Evolutionary conservation across 352 stramenopile genomes (phyloP), one percentile per base, ranked within the genome.

Genomic region (Halophytophthora batemanensis): DNA sequence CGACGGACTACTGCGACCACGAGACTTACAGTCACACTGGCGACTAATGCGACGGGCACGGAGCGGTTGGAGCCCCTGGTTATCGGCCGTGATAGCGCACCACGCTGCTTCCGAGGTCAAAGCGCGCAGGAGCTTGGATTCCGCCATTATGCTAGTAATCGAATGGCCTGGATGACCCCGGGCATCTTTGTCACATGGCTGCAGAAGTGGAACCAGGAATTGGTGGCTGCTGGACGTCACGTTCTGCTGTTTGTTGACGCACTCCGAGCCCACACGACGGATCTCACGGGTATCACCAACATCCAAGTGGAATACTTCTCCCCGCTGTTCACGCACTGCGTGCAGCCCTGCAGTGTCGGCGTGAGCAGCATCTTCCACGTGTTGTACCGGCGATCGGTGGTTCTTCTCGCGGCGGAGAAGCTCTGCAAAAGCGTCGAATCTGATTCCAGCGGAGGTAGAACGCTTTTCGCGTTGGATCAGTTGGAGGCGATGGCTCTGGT

Each of bases 311-410:
- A 59, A 28, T 60, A 50, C 35, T 38, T 57, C 18, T 12, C 39
- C 12, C n/a, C 18, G n/a, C 13, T 19, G 21, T 22, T 57, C 10
- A 38, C 34, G 2, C 35, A 38, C 1, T 40, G 45, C 14, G 21
- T 61, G n/a, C 45, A 57, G 33, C 60, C 60, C 15, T 45, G 28
- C 7, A 50, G 23, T 14, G 28, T 45, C 13, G 59, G 59, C n/a
- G 37, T 64, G 18, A 49, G 41, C 10, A 50, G 45, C 18, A 35
- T 38, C n/a, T 64, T 68, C 47, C 53, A 64, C 12, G 41, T 49
- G 13, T 37, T 45, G 12, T 66, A 50, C 23, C 52, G 47, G 4
- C 53, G 40, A 4, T 40, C 51, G 15, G n/a, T 55, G 10, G 41
- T 55, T 31, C 35, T 62, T n/a, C 58, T 53, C 5, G 36, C 47